Evolutionary conservation across 192 early-diverging fungal genomes (phyloP), one percentile per base, ranked within the genome.

Genomic region (Spizellomyces punctatus): DNA sequence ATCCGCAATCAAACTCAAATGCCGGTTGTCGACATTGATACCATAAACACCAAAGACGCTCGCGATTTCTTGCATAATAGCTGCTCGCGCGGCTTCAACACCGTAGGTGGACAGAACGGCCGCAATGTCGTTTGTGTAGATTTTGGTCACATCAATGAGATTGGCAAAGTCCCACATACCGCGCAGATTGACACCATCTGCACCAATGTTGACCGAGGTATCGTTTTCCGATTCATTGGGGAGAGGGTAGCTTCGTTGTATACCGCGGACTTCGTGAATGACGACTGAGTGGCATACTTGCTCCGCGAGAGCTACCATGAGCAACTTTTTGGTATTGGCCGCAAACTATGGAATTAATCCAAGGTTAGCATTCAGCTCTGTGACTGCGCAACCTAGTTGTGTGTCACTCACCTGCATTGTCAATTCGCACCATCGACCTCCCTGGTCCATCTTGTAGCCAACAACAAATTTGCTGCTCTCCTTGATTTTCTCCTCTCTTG

Each of bases 41-140:
- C 95, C 91, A 76, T 98, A 99, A 4, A 91, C 94, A 47, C 85
- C 90, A 74, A 99, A 99, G 44, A 99, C 98, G 22, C 83, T 82
- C 7, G 88, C 88, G 58, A 99, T 88, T 83, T 99, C 96, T 61
- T 91, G 89, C 77, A 98, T 91, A 61, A 99, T 96, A 16, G 95
- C 88, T 44, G 85, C 87, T 10, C 96, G 84, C 0, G 96, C 96
- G 0, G 98, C 98, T 74, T 99, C 98, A 21, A 99, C 96, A 78
- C 98, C 98, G 83, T 98, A 99, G 6, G 93, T 94, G 27, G 84
- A 80, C 45, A 98, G 76, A 8, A 98, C 88, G 10, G 93, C 95
- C n/a, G 90, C 91, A 80, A 99, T 96, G 71, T 98, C 96, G 86
- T 98, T 99, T 63, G 96, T 95, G 75, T 93, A 91, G 46, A 99